phyloP scores from a whole-genome alignment of 2,329 filamentous ascomycete species.

The Aspergillus ochraceoroseus region DNA sequence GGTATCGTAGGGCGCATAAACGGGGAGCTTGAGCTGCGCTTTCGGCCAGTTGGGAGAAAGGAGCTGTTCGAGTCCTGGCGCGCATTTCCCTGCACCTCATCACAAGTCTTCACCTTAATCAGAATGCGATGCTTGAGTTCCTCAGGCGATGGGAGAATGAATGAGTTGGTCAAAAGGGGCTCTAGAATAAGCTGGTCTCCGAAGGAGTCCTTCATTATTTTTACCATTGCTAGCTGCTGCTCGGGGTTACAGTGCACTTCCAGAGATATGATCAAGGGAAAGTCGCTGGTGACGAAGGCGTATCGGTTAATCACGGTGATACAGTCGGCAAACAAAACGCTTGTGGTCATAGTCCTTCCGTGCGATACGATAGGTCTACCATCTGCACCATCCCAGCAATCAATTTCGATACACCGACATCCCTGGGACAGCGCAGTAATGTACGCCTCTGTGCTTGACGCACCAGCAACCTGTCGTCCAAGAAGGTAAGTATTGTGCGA shows the following conservation, averaged over 20 bases:
- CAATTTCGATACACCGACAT: conserved; percentile 93
- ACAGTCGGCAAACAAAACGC: conserved; percentile 84
- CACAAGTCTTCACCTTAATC: conserved; percentile 88
- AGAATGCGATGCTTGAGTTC: conserved; percentile 78
- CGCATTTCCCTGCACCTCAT: conserved; percentile 48
- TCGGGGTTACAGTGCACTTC: conserved; percentile 85
- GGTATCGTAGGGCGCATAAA: conserved; percentile 59
- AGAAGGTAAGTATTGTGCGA: conserved; percentile 97
- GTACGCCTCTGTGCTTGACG: conserved; percentile 92
- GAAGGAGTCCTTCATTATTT: conserved; percentile 81
- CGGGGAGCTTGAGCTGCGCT: conserved; percentile 72
- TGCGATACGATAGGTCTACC: conserved; percentile 87
- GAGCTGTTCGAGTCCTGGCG: conserved; percentile 40
- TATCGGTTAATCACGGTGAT: conserved; percentile 93
- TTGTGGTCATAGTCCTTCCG: conserved; percentile 80
- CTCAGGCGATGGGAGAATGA: conserved; percentile 75
- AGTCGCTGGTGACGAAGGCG: conserved; percentile 80
- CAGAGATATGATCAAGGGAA: conserved; percentile 88
- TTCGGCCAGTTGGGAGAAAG: conserved; percentile 41
- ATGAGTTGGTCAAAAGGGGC: conserved; percentile 63
- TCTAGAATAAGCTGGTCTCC: conserved; percentile 72
- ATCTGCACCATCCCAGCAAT: conserved; percentile 93
- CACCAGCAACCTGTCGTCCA: conserved; percentile 81
- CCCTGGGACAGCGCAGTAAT: conserved; percentile 81
- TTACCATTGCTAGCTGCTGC: conserved; percentile 83